phyloP scores from a whole-genome alignment of 129 eudicot genomes.

The Pseudognaphalium luteoalbum region DNA sequence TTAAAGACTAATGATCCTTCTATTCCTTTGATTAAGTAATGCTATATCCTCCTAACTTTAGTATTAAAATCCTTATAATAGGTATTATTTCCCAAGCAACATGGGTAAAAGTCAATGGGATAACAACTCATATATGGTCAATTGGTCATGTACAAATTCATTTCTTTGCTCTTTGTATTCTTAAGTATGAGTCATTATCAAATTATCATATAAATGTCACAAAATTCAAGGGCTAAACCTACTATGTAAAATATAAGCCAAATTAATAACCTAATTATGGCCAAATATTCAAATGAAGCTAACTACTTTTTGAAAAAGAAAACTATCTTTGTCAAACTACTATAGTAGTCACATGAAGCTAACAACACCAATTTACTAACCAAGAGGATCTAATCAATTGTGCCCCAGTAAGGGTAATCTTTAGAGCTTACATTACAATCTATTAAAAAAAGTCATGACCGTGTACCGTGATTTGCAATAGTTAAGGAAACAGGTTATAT shows the following conservation, averaged over 20 bases:
- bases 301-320: slow-evolving; percentile 37
- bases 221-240: slow-evolving; percentile 33
- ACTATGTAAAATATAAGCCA: neutral
- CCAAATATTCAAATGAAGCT: slow-evolving; percentile 26
- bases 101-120: neutral
- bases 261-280: slow-evolving; percentile 19
- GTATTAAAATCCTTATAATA: slow-evolving; percentile 5
- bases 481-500: no score
- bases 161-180: neutral
- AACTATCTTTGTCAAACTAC: neutral
- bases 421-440: neutral
- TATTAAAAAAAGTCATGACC: no score
- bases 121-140: neutral
- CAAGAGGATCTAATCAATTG: neutral
- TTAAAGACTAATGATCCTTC: neutral
- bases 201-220: slow-evolving; percentile 17
- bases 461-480: no score
- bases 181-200: slow-evolving; percentile 23
- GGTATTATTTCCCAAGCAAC: neutral
- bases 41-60: neutral
- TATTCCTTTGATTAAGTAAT: neutral
- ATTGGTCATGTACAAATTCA: neutral
- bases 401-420: neutral
- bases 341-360: neutral
- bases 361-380: neutral